phyloP scores from a whole-genome alignment of 441 rosid species.

The Cnidoscolus chayamansa region DNA sequence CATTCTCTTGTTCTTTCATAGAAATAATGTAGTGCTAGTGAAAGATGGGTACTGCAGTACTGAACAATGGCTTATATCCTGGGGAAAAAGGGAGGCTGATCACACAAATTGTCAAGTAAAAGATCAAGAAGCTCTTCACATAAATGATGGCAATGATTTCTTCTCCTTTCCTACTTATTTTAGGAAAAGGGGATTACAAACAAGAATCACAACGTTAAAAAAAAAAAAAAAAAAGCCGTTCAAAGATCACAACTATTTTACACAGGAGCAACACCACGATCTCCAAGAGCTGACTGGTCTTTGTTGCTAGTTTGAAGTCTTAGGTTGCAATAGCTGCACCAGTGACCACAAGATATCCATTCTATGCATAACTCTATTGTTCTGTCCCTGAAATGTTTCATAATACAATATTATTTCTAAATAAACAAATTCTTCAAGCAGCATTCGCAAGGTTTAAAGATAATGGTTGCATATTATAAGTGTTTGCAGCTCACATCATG shows the following conservation, averaged over 20 bases:
- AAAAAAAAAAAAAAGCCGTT: constrained; percentile 17
- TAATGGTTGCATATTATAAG: too few relatives aligned
- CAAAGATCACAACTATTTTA: constrained; percentile 33
- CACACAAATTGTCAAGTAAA: neutral
- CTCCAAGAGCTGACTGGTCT: constrained; percentile 26
- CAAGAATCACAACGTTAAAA: constrained; percentile 13
- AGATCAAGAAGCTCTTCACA: constrained; percentile 12
- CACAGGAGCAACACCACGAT: constrained; percentile 20
- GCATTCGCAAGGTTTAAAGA: too few relatives aligned
- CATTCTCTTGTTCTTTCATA: neutral
- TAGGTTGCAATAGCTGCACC: constrained; percentile 73
- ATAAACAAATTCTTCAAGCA: neutral
- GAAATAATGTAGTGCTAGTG: neutral
- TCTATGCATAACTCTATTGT: constrained; percentile 68
- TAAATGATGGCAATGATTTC: constrained; percentile 9
- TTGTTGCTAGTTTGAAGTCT: constrained; percentile 41
- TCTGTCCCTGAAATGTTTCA: constrained; percentile 60
- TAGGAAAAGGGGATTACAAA: constrained; percentile 19
- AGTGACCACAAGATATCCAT: constrained; percentile 94
- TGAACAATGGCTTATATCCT: neutral
- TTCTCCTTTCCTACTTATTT: neutral
- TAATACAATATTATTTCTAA: constrained; percentile 1
- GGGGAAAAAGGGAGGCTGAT: neutral
- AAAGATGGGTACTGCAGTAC: too few relatives aligned
- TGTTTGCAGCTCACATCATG: too few relatives aligned